Evolutionary conservation across 371 early-diverging fungal species (phyloP).

Genomic region (Lichtheimia corymbifera): DNA sequence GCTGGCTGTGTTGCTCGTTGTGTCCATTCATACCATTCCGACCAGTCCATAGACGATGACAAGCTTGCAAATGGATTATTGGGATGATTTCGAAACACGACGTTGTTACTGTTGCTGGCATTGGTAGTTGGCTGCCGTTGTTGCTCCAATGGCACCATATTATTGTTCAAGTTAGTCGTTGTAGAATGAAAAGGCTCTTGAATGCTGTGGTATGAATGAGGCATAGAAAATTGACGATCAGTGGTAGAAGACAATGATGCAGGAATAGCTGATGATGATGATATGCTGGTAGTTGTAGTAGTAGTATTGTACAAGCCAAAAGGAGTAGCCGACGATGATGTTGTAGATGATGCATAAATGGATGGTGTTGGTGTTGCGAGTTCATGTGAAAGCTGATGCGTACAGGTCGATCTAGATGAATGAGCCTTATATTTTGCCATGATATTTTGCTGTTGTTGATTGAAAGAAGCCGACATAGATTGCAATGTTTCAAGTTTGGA

Average conservation of each 20-base stretch:
- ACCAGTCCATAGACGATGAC: constrained; percentile 47
- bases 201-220: too few species aligned
- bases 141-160: too few species aligned
- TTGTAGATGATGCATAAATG: not conserved
- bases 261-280: not conserved
- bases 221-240: too few species aligned
- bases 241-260: not conserved
- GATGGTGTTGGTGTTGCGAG: too few species aligned
- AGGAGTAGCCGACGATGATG: not conserved
- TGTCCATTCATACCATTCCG: constrained; percentile 48
- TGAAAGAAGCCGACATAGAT: not conserved
- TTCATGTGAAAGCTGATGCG: too few species aligned
- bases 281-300: too few species aligned
- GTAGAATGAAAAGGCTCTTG: too few species aligned
- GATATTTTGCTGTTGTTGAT: not conserved
- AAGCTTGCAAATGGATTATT: constrained; percentile 47
- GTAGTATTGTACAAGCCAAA: too few species aligned
- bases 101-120: too few species aligned
- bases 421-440: not conserved
- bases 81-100: constrained; percentile 40
- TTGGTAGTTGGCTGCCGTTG: too few species aligned
- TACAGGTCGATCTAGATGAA: too few species aligned
- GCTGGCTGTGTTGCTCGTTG: not conserved
- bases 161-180: too few species aligned
- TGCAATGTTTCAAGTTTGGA: not conserved